Evolutionary conservation across 805 yeast genomes (phyloP), one percentile per base, ranked within the genome.

Genomic region (Yamadazyma takamatsuzukensis): DNA sequence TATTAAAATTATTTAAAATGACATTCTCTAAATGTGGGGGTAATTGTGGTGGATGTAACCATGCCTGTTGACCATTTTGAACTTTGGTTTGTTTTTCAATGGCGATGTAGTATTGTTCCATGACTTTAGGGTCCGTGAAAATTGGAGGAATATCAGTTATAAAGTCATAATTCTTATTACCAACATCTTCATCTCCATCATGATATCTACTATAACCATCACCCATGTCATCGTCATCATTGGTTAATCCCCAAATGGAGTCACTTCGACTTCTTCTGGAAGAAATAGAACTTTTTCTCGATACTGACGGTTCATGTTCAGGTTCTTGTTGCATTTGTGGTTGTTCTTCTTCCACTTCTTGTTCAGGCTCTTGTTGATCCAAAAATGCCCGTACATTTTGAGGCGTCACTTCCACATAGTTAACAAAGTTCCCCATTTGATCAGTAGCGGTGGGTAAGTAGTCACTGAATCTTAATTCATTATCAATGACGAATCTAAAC

Each of bases 21-120:
- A 93, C 97, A 49, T 83, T 83, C 54, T 93, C 98, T 39, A 93
- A 69, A 57, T 90, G 98, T 7, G 98, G 98, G 6, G 98, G 98
- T 30, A 93, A 69, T 53, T 84, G 95, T 15, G 98, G 98, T 14
- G 98, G 97, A 18, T 94, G 87, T 33, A 89, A 74, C 72, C 70
- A 64, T n/a, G 70, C 72, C 68, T 80, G 66, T 62, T 76, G 64
- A 57, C 79, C 58, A 66, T 57, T 60, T 26, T 72, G 53, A 51
- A 66, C 67, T 52, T 79, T 80, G 27, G 81, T 76, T 47, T 75
- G 80, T 47, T 76, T 76, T 49, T 84, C 94, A 31, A 84, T 66
- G 1, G 90, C 84, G 28, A 79, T 62, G 49, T 84, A 84, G 50
- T 84, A 84, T 45, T 83, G 88, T 52, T 84, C 90, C 94, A 84